Evolutionary conservation across 1,139 yeast species (phyloP).

Genomic region (Geotrichum europaeum): DNA sequence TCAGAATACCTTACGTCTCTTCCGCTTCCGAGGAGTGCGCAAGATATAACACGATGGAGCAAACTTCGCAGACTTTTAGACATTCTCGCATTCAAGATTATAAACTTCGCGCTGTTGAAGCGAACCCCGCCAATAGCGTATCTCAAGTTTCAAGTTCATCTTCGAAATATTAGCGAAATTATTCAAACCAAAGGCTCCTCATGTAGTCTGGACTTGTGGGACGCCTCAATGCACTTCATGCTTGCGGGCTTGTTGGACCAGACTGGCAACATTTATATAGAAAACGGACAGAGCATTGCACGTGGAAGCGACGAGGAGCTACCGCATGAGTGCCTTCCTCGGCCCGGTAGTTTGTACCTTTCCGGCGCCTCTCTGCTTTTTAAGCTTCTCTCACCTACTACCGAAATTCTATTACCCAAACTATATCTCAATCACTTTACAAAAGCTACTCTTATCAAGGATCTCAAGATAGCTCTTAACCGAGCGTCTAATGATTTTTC

Average conservation of each 20-base stretch:
- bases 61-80: conserved; percentile 51
- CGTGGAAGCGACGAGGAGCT: conserved; percentile 27
- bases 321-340: conserved; percentile 38
- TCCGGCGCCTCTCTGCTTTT: conserved; percentile 34
- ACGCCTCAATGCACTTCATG: conserved; percentile 44
- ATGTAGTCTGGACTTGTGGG: conserved; percentile 35
- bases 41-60: conserved; percentile 34
- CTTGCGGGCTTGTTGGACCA: conserved; percentile 49
- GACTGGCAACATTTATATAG: conserved; percentile 42
- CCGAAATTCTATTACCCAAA: conserved; percentile 19
- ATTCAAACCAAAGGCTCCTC: conserved; percentile 14
- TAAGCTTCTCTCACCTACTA: conserved; percentile 18
- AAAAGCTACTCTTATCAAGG: conserved; percentile 26
- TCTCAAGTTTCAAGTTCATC: conserved; percentile 58
- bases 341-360: conserved; percentile 43
- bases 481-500: conserved; percentile 26
- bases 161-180: conserved; percentile 39
- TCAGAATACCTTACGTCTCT: conserved; percentile 36
- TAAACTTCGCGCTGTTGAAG: conserved; percentile 54
- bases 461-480: conserved; percentile 24
- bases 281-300: conserved; percentile 35
- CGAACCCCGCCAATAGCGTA: conserved; percentile 56
- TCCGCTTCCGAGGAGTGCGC: conserved; percentile 16
- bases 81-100: conserved; percentile 54
- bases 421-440: conserved; percentile 20